Percentiles rank a stretch among this genome's conserved stretches.
Evolutionary conservation across 305 asterid genomes (phyloP).

Genomic region (Fraxinus paxiana): DNA sequence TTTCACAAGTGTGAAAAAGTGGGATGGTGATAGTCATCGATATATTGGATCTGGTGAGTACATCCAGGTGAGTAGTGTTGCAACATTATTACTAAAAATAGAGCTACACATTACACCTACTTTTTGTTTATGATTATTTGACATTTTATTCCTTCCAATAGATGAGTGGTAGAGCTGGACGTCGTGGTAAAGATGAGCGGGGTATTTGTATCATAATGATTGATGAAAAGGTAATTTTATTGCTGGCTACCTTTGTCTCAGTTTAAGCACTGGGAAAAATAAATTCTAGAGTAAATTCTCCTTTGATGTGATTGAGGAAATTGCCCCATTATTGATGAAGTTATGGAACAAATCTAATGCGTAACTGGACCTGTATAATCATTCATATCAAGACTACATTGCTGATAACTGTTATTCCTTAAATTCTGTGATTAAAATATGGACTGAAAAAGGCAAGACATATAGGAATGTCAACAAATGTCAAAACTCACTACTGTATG

Average conservation of each 20-base stretch:
- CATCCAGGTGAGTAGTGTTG: constrained; percentile 69
- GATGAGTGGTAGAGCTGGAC: constrained; percentile 99
- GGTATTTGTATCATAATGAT: constrained; percentile 95
- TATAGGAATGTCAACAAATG: background rate
- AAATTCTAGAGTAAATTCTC: background rate
- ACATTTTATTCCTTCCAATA: constrained; percentile 30
- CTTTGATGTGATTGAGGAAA: background rate
- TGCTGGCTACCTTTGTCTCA: background rate
- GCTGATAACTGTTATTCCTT: background rate
- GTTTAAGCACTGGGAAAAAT: background rate
- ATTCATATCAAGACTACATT: background rate
- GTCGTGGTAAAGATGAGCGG: constrained; percentile 97
- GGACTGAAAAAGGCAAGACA: background rate
- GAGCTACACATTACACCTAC: constrained; percentile 15
- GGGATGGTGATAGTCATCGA: constrained; percentile 99
- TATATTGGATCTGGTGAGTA: constrained; percentile 96
- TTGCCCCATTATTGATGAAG: background rate
- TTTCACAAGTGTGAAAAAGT: constrained; percentile 84
- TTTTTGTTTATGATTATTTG: constrained; percentile 23
- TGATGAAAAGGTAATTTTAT: constrained; percentile 67
- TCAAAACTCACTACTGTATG: background rate
- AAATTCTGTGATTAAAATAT: background rate
- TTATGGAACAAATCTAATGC: constrained; percentile 1
- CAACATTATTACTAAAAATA: background rate
- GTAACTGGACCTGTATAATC: constrained; percentile 1